Percentiles rank a stretch among this genome's conserved stretches.
phyloP scores from a whole-genome alignment of 148 eudicot species.

The Nyssa sinensis region DNA sequence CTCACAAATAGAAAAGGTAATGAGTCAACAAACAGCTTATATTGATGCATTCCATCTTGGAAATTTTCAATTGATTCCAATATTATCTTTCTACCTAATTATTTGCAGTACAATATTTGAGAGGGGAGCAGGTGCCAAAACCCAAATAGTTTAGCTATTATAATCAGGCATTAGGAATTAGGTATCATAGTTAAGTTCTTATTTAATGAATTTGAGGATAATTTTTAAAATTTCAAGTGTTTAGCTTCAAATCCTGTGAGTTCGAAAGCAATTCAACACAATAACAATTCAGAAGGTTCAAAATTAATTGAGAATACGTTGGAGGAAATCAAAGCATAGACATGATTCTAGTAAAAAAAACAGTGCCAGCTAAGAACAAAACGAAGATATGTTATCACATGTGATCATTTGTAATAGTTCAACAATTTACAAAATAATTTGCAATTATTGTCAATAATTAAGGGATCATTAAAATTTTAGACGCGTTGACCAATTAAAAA shows the following conservation, averaged over 20 bases:
- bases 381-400: too few species aligned
- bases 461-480: too few species aligned
- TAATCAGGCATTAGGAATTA: slow-evolving; percentile 1
- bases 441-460: too few species aligned
- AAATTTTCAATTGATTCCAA: not conserved
- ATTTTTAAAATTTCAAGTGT: not conserved
- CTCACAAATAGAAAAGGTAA: slow-evolving; percentile 1
- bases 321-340: too few species aligned
- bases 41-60: not conserved
- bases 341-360: too few species aligned
- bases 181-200: not conserved
- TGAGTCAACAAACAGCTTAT: not conserved
- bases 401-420: too few species aligned
- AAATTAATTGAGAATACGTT: too few species aligned
- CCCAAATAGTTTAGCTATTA: slow-evolving; percentile 10
- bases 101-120: too few species aligned
- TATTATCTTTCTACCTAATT: not conserved
- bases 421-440: too few species aligned
- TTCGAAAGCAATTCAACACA: not conserved
- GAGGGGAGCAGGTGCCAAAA: not conserved
- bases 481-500: too few species aligned
- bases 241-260: not conserved
- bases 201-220: not conserved
- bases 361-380: too few species aligned
- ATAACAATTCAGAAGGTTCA: too few species aligned